Percentiles rank a stretch among this genome's conserved stretches.
Conservation (phyloP, 2,329 filamentous ascomycete species). For the Aspergillus neoniger region DNA sequence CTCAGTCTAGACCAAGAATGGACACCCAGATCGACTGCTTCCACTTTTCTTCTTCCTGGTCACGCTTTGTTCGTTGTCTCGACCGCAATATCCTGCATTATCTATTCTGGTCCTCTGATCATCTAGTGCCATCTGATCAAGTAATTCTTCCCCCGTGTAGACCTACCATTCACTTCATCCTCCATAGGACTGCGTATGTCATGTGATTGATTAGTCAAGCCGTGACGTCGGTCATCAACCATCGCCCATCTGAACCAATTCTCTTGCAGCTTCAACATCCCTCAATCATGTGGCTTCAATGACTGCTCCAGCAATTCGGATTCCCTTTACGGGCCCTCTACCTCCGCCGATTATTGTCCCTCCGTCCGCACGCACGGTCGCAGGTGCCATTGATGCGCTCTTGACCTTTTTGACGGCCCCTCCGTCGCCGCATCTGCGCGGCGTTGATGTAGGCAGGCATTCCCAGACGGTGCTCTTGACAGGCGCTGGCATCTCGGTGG, state of each 20-base stretch:
- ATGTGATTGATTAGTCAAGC: background rate
- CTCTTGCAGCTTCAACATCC: background rate
- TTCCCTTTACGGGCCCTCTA: constrained; percentile 85
- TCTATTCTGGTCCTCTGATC: too few species aligned
- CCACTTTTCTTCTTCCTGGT: too few species aligned
- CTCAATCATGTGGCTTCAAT: constrained; percentile 47
- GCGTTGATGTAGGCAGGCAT: constrained; percentile 46
- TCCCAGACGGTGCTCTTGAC: constrained; percentile 67
- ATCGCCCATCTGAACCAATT: background rate
- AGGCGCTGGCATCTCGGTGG: constrained; percentile 89
- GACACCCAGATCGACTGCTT: background rate
- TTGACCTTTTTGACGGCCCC: constrained; percentile 71
- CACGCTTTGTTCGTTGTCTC: too few species aligned
- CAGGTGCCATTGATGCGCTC: constrained; percentile 76
- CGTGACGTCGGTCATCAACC: background rate
- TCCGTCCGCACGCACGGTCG: constrained; percentile 65
- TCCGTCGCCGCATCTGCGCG: constrained; percentile 52
- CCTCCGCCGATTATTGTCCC: constrained; percentile 76
- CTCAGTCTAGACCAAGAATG: background rate
- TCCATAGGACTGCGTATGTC: background rate
- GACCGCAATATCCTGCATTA: too few species aligned
- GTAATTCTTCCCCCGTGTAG: too few species aligned
- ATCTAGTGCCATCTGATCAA: too few species aligned
- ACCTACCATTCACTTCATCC: too few species aligned
- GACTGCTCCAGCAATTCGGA: constrained; percentile 76